A percentile compares a stretch with the other conserved stretches of the same genome.
Conservation (phyloP, 768 basidiomycete species). For the Mycena chlorophos region DNA sequence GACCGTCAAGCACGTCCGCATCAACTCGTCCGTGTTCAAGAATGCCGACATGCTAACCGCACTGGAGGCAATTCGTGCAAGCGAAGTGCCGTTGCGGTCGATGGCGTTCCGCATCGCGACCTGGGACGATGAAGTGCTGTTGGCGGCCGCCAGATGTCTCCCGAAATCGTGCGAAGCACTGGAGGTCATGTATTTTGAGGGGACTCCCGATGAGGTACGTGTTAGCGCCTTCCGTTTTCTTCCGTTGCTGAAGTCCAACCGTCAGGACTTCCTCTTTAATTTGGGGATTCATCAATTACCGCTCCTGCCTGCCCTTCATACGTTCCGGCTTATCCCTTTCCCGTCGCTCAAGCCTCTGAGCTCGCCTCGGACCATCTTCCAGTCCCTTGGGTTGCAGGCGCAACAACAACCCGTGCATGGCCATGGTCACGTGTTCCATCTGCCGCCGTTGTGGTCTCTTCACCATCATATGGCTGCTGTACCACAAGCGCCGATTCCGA, state of each 20-base stretch:
- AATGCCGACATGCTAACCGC: constrained; percentile 3
- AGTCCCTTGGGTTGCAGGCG: neutral
- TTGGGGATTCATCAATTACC: neutral
- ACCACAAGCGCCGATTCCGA: no score
- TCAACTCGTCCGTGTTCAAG: neutral
- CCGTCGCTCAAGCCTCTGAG: neutral
- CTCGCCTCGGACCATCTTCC: neutral
- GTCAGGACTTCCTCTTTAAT: neutral
- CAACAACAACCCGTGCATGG: neutral
- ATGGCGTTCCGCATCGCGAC: neutral
- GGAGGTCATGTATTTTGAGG: constrained; percentile 8
- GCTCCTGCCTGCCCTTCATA: neutral
- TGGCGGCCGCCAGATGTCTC: constrained; percentile 14
- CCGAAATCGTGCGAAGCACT: constrained; percentile 1
- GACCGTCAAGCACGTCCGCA: constrained; percentile 4
- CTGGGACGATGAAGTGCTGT: constrained; percentile 18
- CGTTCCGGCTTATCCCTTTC: neutral
- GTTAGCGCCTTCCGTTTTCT: neutral
- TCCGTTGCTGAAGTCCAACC: neutral
- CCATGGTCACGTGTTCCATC: neutral
- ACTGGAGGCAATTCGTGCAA: constrained; percentile 4
- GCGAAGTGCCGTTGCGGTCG: neutral
- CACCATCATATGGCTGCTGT: no score
- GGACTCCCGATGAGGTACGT: constrained; percentile 8
- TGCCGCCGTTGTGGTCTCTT: no score